Percentiles rank a stretch among this genome's conserved stretches.
Evolutionary conservation across 768 basidiomycete genomes (phyloP).

Genomic region (Coprinellus micaceus): DNA sequence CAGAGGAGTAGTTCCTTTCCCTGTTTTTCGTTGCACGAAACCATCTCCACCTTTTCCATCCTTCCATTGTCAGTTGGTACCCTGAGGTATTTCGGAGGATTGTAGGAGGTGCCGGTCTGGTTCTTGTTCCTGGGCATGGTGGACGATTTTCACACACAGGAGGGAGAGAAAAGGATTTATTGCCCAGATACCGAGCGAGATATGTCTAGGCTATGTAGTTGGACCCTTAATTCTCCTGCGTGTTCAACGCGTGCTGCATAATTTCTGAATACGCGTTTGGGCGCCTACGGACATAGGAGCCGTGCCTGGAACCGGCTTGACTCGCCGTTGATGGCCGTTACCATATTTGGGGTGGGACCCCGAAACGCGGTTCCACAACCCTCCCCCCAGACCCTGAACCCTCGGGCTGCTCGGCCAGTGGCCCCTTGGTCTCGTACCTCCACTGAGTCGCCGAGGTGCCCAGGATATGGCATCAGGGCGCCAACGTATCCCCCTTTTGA

Average conservation of each 20-base stretch:
- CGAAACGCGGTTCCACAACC: not conserved
- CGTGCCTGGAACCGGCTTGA: not conserved
- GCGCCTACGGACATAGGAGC: not conserved
- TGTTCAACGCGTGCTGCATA: not conserved
- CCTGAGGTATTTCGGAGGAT: not conserved
- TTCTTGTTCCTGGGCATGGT: not conserved
- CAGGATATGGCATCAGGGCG: too few relatives aligned
- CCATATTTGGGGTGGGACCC: not conserved
- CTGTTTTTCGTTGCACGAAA: not conserved
- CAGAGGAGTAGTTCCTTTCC: not conserved
- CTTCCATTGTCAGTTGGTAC: not conserved
- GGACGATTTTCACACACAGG: not conserved
- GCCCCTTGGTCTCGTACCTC: too few relatives aligned
- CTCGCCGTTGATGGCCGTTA: not conserved
- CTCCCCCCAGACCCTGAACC: not conserved
- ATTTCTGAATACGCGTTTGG: not conserved
- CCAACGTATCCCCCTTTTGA: too few relatives aligned
- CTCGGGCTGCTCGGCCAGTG: not conserved
- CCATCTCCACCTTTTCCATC: not conserved
- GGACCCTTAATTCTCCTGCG: not conserved
- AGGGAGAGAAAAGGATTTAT: too few relatives aligned
- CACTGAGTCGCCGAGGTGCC: too few relatives aligned
- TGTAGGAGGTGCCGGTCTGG: not conserved
- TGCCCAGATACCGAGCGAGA: too few relatives aligned
- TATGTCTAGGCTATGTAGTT: too few relatives aligned